These are phyloP conservation scores for Sphaerosporella brunnea DNA, from an alignment of 495 filamentous ascomycete genomes.

Conservation along the genomic window DNA sequence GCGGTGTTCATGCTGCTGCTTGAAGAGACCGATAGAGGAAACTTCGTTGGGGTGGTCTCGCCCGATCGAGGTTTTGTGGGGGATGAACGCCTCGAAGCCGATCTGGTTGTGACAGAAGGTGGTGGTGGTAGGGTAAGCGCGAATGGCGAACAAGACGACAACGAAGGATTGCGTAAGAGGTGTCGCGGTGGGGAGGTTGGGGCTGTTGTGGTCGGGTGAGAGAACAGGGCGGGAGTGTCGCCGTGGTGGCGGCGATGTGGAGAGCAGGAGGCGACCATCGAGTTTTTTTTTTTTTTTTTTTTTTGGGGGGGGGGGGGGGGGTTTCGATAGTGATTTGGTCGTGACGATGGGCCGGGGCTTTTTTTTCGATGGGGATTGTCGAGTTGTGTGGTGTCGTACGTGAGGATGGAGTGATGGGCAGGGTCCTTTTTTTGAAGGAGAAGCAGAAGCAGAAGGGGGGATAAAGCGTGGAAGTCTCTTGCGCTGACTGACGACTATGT, in stretches of 20 bases:
- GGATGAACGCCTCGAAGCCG: constrained; percentile 14
- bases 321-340: too few species aligned
- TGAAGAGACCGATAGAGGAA: constrained; percentile 20
- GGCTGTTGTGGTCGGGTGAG: constrained; percentile 19
- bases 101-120: constrained; percentile 16
- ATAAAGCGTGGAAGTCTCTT: too few species aligned
- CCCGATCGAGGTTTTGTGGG: constrained; percentile 12
- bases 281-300: too few species aligned
- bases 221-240: constrained; percentile 23
- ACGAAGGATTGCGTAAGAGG: constrained; percentile 15
- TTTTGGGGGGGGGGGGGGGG: too few species aligned
- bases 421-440: too few species aligned
- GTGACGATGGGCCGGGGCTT: too few species aligned
- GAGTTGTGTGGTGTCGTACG: too few species aligned
- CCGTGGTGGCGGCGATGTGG: constrained; percentile 26
- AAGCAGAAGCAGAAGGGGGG: too few species aligned
- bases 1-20: constrained; percentile 22
- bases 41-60: constrained; percentile 16
- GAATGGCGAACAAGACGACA: constrained; percentile 19
- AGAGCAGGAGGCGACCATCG: constrained; percentile 25
- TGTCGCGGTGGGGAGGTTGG: constrained; percentile 15
- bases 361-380: too few species aligned
- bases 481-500: too few species aligned
- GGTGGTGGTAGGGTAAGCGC: constrained; percentile 14
- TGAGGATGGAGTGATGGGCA: too few species aligned